Evolutionary conservation across 2,329 filamentous ascomycete genomes (phyloP).

Genomic region (Neonectria faginata): DNA sequence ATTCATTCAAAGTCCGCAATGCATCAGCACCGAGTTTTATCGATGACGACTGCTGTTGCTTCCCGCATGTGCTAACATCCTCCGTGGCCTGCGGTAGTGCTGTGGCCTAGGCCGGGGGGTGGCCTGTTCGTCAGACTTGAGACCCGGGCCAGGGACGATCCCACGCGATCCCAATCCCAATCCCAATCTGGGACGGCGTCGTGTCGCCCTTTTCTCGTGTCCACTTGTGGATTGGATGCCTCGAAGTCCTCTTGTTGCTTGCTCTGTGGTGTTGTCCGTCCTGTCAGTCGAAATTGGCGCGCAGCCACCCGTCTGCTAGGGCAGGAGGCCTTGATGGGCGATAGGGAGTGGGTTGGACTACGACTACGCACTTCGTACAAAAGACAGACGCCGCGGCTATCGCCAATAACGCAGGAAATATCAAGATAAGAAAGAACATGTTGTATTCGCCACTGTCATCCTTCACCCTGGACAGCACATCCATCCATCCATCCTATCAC

Average conservation of each 20-base stretch:
- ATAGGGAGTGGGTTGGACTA: neutral
- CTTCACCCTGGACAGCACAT: slow-evolving; percentile 4
- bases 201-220: slow-evolving; percentile 17
- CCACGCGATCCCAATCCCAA: slow-evolving; percentile 25
- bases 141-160: slow-evolving; percentile 16
- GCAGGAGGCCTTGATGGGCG: neutral
- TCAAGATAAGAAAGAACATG: slow-evolving; percentile 8
- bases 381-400: slow-evolving; percentile 3
- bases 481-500: neutral
- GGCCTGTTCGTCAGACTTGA: slow-evolving; percentile 15
- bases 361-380: neutral
- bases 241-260: slow-evolving; percentile 18
- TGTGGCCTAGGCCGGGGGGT: slow-evolving; percentile 12
- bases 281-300: slow-evolving; percentile 35
- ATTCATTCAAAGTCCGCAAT: neutral
- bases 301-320: slow-evolving; percentile 39
- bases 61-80: slow-evolving; percentile 2
- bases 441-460: slow-evolving; percentile 1
- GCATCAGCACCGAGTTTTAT: neutral
- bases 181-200: slow-evolving; percentile 19
- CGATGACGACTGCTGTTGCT: slow-evolving; percentile 22
- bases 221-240: slow-evolving; percentile 4
- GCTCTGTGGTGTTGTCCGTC: neutral
- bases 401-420: slow-evolving; percentile 4
- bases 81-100: neutral